phyloP scores from a whole-genome alignment of 495 filamentous ascomycete genomes.

The Penicillium soppii region DNA sequence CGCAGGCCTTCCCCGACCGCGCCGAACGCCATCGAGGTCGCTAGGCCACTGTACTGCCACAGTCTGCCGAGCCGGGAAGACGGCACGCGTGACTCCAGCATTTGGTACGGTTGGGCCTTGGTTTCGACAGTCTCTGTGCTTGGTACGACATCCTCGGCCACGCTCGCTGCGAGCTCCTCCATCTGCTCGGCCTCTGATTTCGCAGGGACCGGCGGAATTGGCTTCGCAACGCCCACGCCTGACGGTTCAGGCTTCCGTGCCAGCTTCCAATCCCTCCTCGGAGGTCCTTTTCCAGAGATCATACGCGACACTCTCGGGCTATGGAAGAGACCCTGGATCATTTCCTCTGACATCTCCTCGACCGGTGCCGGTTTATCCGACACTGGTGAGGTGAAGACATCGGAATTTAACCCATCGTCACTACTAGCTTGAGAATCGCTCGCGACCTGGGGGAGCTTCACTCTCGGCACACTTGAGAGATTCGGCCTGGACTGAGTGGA shows the following conservation, averaged over 20 bases:
- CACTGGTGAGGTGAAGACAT: constrained; percentile 52
- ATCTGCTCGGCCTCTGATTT: constrained; percentile 20
- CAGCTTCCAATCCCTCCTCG: constrained; percentile 18
- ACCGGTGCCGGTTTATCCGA: constrained; percentile 15
- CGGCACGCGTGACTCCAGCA: constrained; percentile 87
- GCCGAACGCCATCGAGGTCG: constrained; percentile 94
- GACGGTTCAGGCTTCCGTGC: constrained; percentile 4
- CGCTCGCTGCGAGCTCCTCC: constrained; percentile 18
- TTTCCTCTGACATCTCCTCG: constrained; percentile 51
- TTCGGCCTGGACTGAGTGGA: constrained; percentile 44
- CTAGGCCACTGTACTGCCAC: constrained; percentile 93
- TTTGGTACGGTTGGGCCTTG: constrained; percentile 54
- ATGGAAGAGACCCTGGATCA: constrained; percentile 61
- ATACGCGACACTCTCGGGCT: constrained; percentile 58
- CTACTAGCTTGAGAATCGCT: constrained; percentile 42
- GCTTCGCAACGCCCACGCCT: neutral
- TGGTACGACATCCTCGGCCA: constrained; percentile 25
- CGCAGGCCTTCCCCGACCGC: constrained; percentile 80
- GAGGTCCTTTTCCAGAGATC: constrained; percentile 36
- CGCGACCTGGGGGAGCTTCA: constrained; percentile 58
- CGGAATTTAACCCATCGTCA: constrained; percentile 54
- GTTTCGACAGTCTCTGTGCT: constrained; percentile 13
- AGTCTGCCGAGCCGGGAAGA: constrained; percentile 81
- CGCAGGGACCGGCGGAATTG: neutral
- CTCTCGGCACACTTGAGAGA: constrained; percentile 54